Evolutionary conservation across 2,329 filamentous ascomycete genomes (phyloP).

Genomic region (Polychaeton citri): DNA sequence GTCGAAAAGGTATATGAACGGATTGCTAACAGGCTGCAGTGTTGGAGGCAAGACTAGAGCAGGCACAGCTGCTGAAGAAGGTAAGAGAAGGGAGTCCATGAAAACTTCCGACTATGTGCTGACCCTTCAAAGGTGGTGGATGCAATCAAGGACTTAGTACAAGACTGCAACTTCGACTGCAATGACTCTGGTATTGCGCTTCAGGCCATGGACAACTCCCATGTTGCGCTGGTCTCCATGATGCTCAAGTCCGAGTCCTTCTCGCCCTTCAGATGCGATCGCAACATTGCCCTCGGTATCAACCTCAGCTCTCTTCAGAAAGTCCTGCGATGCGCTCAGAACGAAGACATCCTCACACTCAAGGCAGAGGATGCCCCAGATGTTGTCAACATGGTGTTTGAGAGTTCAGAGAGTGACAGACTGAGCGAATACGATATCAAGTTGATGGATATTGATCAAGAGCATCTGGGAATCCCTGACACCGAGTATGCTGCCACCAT

Average conservation of each 20-base stretch:
- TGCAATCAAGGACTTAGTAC: conserved; percentile 96
- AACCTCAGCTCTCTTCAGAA: conserved; percentile 95
- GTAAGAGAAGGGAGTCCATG: conserved; percentile 32
- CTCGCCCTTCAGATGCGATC: conserved; percentile 91
- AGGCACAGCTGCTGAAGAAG: conserved; percentile 92
- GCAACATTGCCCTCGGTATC: conserved; percentile 95
- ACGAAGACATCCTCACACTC: conserved; percentile 86
- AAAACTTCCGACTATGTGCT: conserved; percentile 5
- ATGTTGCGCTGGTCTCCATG: conserved; percentile 98
- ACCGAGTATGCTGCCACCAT: conserved; percentile 96
- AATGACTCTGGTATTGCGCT: conserved; percentile 98
- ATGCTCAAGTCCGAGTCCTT: conserved; percentile 93
- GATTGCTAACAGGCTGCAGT: conserved; percentile 38
- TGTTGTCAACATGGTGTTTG: conserved; percentile 88
- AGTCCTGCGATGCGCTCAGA: conserved; percentile 86
- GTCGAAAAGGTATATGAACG: no score
- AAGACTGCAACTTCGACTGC: conserved; percentile 99
- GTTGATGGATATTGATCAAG: conserved; percentile 99
- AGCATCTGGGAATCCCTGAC: conserved; percentile 95
- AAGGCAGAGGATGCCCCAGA: conserved; percentile 97
- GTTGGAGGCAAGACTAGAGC: conserved; percentile 95
- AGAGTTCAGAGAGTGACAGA: conserved; percentile 75
- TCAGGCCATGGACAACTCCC: conserved; percentile 99
- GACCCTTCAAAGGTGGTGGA: conserved; percentile 65
- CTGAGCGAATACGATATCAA: conserved; percentile 99